Evolutionary conservation across 345 rosid genomes (phyloP).

Genomic region (Physaria fendleri): DNA sequence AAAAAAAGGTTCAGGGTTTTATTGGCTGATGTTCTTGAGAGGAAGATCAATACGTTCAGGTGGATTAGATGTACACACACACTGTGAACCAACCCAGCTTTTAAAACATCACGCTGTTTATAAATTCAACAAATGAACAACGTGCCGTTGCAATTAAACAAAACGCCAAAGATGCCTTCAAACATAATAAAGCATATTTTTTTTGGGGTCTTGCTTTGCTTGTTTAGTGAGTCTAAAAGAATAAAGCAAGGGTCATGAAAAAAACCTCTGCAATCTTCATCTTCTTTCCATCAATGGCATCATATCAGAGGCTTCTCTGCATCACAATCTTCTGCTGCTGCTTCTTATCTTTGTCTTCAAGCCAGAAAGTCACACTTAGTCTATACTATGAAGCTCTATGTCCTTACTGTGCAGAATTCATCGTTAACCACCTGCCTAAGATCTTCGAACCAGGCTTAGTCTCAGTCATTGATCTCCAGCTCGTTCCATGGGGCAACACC

Average conservation of each 20-base stretch:
- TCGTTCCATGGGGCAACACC: slow-evolving; percentile 86
- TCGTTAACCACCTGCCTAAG: slow-evolving; percentile 58
- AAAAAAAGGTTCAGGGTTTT: slow-evolving; percentile 27
- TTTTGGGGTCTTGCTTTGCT: not conserved
- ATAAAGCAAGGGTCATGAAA: slow-evolving; percentile 1
- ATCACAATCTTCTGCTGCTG: slow-evolving; percentile 1
- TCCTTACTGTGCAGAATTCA: slow-evolving; percentile 67
- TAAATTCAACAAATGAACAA: not conserved
- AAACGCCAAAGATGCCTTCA: not conserved
- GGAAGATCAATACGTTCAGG: not conserved
- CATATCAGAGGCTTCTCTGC: slow-evolving; percentile 4
- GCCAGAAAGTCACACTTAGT: slow-evolving; percentile 47
- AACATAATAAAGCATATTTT: not conserved
- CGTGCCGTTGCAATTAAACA: not conserved
- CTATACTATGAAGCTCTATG: slow-evolving; percentile 76
- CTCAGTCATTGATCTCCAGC: slow-evolving; percentile 58
- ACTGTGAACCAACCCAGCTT: not conserved
- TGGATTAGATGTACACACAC: slow-evolving; percentile 30
- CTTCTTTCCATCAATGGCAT: slow-evolving; percentile 21
- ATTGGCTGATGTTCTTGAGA: not conserved
- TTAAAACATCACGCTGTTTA: slow-evolving; percentile 1
- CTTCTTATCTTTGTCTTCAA: slow-evolving; percentile 9
- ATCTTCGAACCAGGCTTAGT: slow-evolving; percentile 48
- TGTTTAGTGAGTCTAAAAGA: slow-evolving; percentile 2
- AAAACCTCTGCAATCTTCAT: not conserved